Base-by-base conservation (phyloP, 2,329 filamentous ascomycete genomes). In the Fusarium newnesense region DNA sequence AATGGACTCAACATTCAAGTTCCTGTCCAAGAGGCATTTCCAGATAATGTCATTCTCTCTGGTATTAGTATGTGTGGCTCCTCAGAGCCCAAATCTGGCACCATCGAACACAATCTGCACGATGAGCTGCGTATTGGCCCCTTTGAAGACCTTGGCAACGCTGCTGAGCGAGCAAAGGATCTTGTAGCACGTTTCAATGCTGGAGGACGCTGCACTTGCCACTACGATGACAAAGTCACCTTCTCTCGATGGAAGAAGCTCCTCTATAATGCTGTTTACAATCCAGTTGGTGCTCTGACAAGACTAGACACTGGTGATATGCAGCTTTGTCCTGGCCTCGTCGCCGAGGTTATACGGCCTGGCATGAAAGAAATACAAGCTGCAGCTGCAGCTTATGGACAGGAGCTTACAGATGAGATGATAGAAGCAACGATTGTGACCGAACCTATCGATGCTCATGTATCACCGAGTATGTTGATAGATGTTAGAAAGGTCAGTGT, bases 61-160 rank as follows among this genome's bases (percentile, higher is more conserved):
- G 75, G 76, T 9, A 75, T 77, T 56, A 76, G 73, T 50, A 70
- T 74, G 43, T 79, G 75, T 47, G 78, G 78, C 16, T 73, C 78
- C 5, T 73, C 75, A 7, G 78, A 79, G 62, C 71, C 69, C 1
- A 47, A 47, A 13, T 59, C 72, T 7, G 76, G 76, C 21, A 69
- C 40, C 8, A 77, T 77, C 19, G 67, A 68, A n/a, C 74, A 77
- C 30, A 74, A 71, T 9, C 43, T 74, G 32, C 72, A 69, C 28
- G 76, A 77, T 21, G 73, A 75, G 47, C 44, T 76, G 13, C 70
- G 69, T 9, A 64, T 77, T 26, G 75, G 75, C 4, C 73, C 75
- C 5, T 77, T 77, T 46, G 67, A 66, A 32, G 61, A 76, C 32
- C 40, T 36, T n/a, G 63, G 54, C 15, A 56, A n/a, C 24, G 75